A percentile compares a stretch with the other conserved stretches of the same genome.
These are phyloP conservation scores for Megacollybia platyphylla DNA, from an alignment of 1,284 basidiomycete genomes.

Conservation along the genomic window DNA sequence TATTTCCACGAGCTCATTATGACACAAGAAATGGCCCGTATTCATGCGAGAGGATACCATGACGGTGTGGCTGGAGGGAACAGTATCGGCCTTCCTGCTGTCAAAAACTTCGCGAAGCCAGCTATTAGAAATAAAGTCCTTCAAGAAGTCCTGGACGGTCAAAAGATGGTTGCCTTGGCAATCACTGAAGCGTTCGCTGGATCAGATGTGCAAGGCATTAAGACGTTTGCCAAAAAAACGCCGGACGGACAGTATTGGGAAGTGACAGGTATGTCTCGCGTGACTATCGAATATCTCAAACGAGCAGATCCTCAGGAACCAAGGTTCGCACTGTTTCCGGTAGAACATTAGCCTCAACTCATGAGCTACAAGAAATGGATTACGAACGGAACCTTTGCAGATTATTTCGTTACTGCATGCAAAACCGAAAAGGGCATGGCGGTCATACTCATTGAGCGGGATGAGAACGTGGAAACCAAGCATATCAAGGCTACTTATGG, in stretches of 20 bases:
- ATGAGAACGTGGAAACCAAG: slow-evolving; percentile 77
- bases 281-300: neutral
- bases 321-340: slow-evolving; percentile 21
- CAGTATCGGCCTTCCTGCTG: slow-evolving; percentile 76
- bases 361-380: slow-evolving; percentile 56
- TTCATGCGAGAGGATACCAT: slow-evolving; percentile 75
- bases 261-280: slow-evolving; percentile 32
- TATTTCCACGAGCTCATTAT: slow-evolving; percentile 74
- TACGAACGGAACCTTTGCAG: slow-evolving; percentile 77
- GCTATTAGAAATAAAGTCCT: slow-evolving; percentile 67
- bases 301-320: neutral
- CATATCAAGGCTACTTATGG: slow-evolving; percentile 89
- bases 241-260: slow-evolving; percentile 76
- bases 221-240: slow-evolving; percentile 63
- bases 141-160: slow-evolving; percentile 60
- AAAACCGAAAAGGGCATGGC: slow-evolving; percentile 66
- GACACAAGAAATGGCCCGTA: slow-evolving; percentile 77
- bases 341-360: slow-evolving; percentile 55
- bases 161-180: slow-evolving; percentile 68
- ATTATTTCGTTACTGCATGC: slow-evolving; percentile 73
- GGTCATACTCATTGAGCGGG: slow-evolving; percentile 76
- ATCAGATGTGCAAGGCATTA: slow-evolving; percentile 79
- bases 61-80: slow-evolving; percentile 62
- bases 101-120: slow-evolving; percentile 77
- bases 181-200: slow-evolving; percentile 82